Evolutionary conservation across 257 asterid genomes (phyloP).

Genomic region (Lithospermum erythrorhizon): DNA sequence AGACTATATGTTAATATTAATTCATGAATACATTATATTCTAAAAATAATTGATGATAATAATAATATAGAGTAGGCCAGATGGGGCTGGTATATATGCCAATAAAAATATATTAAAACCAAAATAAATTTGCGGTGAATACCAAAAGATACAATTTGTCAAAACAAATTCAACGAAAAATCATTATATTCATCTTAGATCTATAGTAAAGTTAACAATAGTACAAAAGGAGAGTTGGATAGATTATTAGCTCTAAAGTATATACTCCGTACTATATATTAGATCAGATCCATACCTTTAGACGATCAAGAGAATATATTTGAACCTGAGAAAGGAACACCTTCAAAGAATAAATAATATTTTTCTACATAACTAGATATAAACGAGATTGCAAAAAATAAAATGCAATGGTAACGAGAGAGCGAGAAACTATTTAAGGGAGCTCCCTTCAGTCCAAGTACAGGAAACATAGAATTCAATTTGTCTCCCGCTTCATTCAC

Average conservation of each 20-base stretch:
- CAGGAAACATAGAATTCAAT: constrained; percentile 51
- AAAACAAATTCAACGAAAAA: too few relatives aligned
- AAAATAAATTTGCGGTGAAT: too few relatives aligned
- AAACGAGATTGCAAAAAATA: too few relatives aligned
- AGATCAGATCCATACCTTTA: background rate
- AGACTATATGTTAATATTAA: too few relatives aligned
- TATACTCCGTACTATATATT: too few relatives aligned
- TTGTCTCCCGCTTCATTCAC: constrained; percentile 91
- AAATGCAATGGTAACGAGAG: background rate
- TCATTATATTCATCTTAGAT: background rate
- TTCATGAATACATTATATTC: too few relatives aligned
- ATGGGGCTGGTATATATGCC: too few relatives aligned
- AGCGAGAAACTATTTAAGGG: constrained; percentile 28
- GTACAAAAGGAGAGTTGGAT: background rate
- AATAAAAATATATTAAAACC: too few relatives aligned
- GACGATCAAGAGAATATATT: background rate
- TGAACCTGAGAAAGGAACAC: background rate
- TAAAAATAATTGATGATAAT: too few relatives aligned
- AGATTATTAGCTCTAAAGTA: background rate
- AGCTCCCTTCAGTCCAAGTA: constrained; percentile 99
- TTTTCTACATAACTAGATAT: too few relatives aligned
- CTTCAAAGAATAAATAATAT: background rate
- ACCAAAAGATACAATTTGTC: too few relatives aligned
- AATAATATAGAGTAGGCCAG: too few relatives aligned
- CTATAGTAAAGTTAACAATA: background rate